Base-by-base conservation (phyloP, 257 asterid species). In the Jaltomata sinuosa region DNA sequence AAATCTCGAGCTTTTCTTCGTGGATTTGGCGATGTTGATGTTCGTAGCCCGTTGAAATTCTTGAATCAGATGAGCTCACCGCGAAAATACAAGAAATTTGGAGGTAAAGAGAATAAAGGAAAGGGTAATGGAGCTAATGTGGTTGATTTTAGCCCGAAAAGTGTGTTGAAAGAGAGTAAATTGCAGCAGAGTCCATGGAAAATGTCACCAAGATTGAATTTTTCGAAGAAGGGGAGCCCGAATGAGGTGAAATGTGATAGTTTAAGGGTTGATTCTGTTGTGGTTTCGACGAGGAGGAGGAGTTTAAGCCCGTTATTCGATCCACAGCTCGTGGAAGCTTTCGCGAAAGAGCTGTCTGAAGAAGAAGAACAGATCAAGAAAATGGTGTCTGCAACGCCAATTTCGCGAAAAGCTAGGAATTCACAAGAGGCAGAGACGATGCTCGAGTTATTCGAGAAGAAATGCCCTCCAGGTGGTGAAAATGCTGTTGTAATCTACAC, bases 21-120 rank as follows among this genome's bases (percentile, higher is more conserved):
- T 11, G 88, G 87, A 3, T 89, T 91, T 22, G 29, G 54, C 22
- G 94, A 91, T 19, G 77, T 86, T n/a, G 95, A 91, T n/a, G 64
- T 85, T 0, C 89, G 92, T 55, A 96, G 94, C 82, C 99, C 99
- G 0, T 79, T 96, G 5, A 94, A 93, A 90, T 87, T 94, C 62
- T 85, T 94, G 89, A 94, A 88, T 81, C 96, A 91, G 76, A 81
- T 91, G 94, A 91, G 84, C 0, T 88, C 99, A 80, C 99, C 99
- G 1, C 91, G 88, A 82, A 94, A 92, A 85, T 82, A 84, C 40
- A 94, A 89, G 88, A 93, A 84, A 74, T 83, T 49, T 21, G 91
- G 85, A 27, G 97, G 99, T 3, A 95, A 95, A 82, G 98, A 97
- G 90, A 96, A 94, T 38, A 89, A 93, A 38, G 90, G 88, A 22